Conservation (phyloP, 2,329 filamentous ascomycete species). For the Fusarium avenaceum region DNA sequence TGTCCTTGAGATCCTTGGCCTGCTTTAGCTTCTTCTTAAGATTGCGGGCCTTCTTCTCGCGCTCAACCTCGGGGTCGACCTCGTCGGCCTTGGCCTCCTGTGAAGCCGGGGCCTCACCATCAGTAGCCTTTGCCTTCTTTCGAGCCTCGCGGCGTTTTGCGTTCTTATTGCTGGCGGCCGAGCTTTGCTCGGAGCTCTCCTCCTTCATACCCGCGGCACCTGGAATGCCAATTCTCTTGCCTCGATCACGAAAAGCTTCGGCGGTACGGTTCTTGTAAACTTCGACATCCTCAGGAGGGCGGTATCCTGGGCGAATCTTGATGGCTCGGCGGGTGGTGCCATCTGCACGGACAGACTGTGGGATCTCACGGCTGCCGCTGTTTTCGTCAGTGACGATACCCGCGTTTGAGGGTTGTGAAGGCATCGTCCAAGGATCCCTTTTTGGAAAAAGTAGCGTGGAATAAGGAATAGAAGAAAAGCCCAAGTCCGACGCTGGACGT, state of each 20-base stretch:
- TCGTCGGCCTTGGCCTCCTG: conserved; percentile 56
- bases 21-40: conserved; percentile 96
- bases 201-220: conserved; percentile 75
- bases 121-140: conserved; percentile 69
- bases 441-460: background rate
- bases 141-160: conserved; percentile 77
- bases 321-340: conserved; percentile 95
- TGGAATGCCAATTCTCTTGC: conserved; percentile 72
- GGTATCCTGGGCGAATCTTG: conserved; percentile 91
- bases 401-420: conserved; percentile 68
- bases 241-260: conserved; percentile 84
- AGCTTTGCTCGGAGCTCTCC: conserved; percentile 61
- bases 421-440: conserved; percentile 53
- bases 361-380: conserved; percentile 89
- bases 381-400: conserved; percentile 82
- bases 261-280: conserved; percentile 95
- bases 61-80: conserved; percentile 79
- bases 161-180: conserved; percentile 81
- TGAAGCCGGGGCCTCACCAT: conserved; percentile 63
- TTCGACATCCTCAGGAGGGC: conserved; percentile 94
- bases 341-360: conserved; percentile 86
- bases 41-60: conserved; percentile 92
- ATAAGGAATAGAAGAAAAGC: background rate
- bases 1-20: conserved; percentile 88
- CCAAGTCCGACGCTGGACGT: conserved; percentile 9